Percentiles rank a stretch among this genome's conserved stretches.
phyloP scores from a whole-genome alignment of 257 asterid genomes.

The Solanum lycopersicoides region DNA sequence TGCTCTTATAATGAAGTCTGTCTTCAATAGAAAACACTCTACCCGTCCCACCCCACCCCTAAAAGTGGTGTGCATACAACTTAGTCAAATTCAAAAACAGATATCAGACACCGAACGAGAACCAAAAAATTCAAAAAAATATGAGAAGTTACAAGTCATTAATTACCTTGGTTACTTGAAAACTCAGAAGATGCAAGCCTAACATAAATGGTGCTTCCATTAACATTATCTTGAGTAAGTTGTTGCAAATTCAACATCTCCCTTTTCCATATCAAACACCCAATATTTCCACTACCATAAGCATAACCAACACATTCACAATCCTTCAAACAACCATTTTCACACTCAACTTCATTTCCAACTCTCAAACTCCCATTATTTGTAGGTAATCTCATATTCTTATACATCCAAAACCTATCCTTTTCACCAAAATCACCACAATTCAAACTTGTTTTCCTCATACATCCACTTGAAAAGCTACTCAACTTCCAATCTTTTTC shows the following conservation, averaged over 20 bases:
- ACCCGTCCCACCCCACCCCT: background rate
- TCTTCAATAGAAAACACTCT: background rate
- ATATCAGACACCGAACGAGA: background rate
- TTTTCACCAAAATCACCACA: background rate
- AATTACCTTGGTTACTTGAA: background rate
- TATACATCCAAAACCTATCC: background rate
- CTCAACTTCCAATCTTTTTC: background rate
- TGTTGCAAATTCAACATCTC: background rate
- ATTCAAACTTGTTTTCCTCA: background rate
- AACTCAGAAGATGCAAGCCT: background rate
- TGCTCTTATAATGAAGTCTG: background rate
- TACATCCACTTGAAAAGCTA: constrained; percentile 1
- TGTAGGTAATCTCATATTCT: background rate
- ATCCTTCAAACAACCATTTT: background rate
- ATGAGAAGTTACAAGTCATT: background rate
- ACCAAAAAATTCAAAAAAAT: background rate
- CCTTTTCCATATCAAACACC: background rate
- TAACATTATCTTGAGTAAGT: background rate
- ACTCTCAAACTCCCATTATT: background rate
- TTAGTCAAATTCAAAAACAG: background rate
- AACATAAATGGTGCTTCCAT: background rate
- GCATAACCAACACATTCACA: background rate
- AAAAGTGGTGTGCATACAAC: background rate
- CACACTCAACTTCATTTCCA: background rate
- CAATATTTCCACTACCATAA: background rate